Evolutionary conservation across 2,329 filamentous ascomycete species (phyloP).

Genomic region (Xylaria hypoxylon): DNA sequence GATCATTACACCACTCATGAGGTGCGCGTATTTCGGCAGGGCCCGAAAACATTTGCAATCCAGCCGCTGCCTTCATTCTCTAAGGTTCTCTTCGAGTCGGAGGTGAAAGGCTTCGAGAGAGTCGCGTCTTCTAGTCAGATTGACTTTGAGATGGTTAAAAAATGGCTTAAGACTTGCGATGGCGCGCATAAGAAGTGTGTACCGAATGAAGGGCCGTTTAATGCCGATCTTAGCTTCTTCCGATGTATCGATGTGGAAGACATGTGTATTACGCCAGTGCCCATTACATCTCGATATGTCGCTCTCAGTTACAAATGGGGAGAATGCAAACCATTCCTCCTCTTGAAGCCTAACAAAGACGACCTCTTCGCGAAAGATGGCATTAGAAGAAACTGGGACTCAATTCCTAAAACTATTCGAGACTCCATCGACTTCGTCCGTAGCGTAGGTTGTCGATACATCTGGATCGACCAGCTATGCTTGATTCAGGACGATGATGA

Average conservation of each 20-base stretch:
- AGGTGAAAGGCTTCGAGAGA: conserved; percentile 37
- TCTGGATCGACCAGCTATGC: conserved; percentile 41
- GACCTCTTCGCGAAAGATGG: conserved; percentile 38
- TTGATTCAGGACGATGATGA: conserved; percentile 39
- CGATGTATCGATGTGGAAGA: conserved; percentile 40
- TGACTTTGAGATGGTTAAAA: conserved; percentile 37
- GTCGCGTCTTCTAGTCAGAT: conserved; percentile 29
- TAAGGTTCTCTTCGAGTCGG: conserved; percentile 33
- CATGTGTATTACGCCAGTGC: conserved; percentile 38
- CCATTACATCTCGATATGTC: conserved; percentile 38
- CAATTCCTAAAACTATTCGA: conserved; percentile 38
- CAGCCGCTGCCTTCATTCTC: conserved; percentile 40
- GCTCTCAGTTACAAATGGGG: conserved; percentile 42
- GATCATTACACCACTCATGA: conserved; percentile 39
- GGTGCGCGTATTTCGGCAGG: conserved; percentile 35
- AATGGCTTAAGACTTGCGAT: conserved; percentile 37
- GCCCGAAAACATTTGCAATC: conserved; percentile 29
- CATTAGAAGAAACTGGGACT: conserved; percentile 35
- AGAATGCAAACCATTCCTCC: conserved; percentile 35
- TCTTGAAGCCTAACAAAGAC: conserved; percentile 38
- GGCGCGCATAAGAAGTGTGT: conserved; percentile 33
- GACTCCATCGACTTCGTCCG: conserved; percentile 40
- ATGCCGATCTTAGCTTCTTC: conserved; percentile 40
- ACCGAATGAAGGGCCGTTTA: conserved; percentile 33
- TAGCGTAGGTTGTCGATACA: conserved; percentile 35